These are phyloP conservation scores for Aphanomyces stellatus DNA, from an alignment of 352 stramenopile genomes.

Conservation along the genomic window DNA sequence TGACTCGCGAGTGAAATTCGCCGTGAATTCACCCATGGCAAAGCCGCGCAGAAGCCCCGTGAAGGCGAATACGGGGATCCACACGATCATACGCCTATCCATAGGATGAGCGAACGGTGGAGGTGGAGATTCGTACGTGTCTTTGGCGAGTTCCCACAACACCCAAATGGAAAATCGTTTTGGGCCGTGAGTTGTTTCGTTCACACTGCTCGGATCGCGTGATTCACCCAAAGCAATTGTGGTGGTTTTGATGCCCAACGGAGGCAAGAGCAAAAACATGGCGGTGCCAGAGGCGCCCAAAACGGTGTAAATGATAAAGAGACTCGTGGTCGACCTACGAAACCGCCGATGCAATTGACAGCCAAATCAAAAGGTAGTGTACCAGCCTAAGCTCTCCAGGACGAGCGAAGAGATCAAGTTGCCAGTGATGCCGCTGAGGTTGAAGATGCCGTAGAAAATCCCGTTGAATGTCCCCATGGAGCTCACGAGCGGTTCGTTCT, in stretches of 20 bases:
- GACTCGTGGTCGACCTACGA: not conserved
- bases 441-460: slow-evolving; percentile 14
- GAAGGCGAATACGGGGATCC: not conserved
- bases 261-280: not conserved
- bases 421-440: slow-evolving; percentile 4
- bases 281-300: not conserved
- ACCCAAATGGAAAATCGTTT: no score
- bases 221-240: no score
- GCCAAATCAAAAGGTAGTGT: no score
- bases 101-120: no score
- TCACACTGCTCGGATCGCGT: no score
- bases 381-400: not conserved
- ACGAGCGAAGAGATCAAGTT: slow-evolving; percentile 9
- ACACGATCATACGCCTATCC: not conserved
- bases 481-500: slow-evolving; percentile 3
- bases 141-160: not conserved
- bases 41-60: slow-evolving; percentile 6
- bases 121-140: not conserved
- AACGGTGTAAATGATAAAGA: not conserved
- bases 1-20: not conserved
- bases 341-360: no score
- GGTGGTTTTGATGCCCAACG: not conserved
- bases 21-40: not conserved
- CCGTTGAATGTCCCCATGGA: slow-evolving; percentile 15
- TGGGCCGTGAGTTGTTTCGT: not conserved